Evolutionary conservation across 2,329 filamentous ascomycete genomes (phyloP).

Genomic region (Arthrobotrys conoides): DNA sequence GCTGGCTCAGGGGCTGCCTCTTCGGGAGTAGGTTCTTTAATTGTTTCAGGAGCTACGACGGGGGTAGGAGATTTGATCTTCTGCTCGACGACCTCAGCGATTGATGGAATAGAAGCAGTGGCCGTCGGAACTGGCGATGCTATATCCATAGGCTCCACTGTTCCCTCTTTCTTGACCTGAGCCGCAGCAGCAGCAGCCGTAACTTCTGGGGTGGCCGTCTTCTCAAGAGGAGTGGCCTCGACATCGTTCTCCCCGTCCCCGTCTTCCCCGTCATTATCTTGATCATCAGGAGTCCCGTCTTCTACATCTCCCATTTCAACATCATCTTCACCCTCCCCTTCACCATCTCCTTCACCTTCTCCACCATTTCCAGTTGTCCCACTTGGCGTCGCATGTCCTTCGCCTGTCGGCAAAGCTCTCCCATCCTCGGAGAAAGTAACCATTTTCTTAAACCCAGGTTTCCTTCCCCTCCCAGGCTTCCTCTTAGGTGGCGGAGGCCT

Average conservation of each 20-base stretch:
- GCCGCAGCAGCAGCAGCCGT: not conserved
- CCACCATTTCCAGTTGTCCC: constrained; percentile 22
- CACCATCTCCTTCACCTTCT: constrained; percentile 21
- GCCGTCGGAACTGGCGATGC: constrained; percentile 28
- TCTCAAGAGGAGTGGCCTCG: constrained; percentile 33
- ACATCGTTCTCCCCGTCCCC: constrained; percentile 27
- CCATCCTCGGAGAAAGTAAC: constrained; percentile 58
- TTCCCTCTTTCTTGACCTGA: constrained; percentile 40
- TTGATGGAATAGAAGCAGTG: not conserved
- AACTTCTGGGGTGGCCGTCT: constrained; percentile 29
- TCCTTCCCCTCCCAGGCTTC: constrained; percentile 62
- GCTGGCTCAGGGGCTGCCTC: constrained; percentile 1
- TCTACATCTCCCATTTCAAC: constrained; percentile 58
- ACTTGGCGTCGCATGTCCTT: constrained; percentile 43
- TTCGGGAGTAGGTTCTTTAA: constrained; percentile 20
- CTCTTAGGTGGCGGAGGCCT: constrained; percentile 64
- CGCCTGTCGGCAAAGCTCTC: constrained; percentile 50
- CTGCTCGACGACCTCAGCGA: constrained; percentile 23
- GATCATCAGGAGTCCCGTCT: constrained; percentile 57
- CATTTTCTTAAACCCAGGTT: constrained; percentile 63
- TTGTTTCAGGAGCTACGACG: not conserved
- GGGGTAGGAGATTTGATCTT: constrained; percentile 23
- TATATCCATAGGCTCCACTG: constrained; percentile 46
- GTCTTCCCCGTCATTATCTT: constrained; percentile 41
- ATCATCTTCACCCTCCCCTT: constrained; percentile 53